These are phyloP conservation scores for Citrus trifoliata DNA, from an alignment of 345 rosid genomes.

Conservation along the genomic window DNA sequence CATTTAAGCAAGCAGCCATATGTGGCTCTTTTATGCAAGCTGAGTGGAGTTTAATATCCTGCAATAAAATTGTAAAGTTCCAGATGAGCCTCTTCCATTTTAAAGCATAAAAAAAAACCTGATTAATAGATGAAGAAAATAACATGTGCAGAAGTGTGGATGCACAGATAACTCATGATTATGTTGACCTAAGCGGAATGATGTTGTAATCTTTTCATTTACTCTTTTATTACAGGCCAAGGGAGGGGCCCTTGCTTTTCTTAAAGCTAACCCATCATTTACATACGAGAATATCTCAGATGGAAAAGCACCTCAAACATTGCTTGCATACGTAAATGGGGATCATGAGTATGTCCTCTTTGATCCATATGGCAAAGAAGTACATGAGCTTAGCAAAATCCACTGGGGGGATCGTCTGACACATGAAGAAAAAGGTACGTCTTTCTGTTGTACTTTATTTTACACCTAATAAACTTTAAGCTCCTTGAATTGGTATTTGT, in stretches of 20 bases:
- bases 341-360: constrained; percentile 83
- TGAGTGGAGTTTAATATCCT: too few relatives aligned
- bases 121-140: neutral
- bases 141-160: neutral
- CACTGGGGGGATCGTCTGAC: constrained; percentile 27
- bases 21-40: neutral
- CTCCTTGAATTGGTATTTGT: neutral
- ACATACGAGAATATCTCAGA: constrained; percentile 27
- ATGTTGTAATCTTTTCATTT: constrained; percentile 6
- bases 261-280: constrained; percentile 35
- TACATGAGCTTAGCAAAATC: constrained; percentile 40
- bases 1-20: neutral
- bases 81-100: neutral
- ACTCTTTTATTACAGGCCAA: constrained; percentile 52
- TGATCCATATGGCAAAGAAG: constrained; percentile 59
- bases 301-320: constrained; percentile 36
- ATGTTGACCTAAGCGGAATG: neutral
- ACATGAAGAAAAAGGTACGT: constrained; percentile 49
- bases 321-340: constrained; percentile 69
- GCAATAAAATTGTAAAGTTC: too few relatives aligned
- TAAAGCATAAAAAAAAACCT: neutral
- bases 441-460: neutral
- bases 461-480: neutral
- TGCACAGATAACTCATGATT: neutral
- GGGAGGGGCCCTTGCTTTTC: constrained; percentile 66